A percentile compares a stretch with the other conserved stretches of the same genome.
Conservation (phyloP, 169 alveolate species). For the Plasmodium cynomolgi region DNA sequence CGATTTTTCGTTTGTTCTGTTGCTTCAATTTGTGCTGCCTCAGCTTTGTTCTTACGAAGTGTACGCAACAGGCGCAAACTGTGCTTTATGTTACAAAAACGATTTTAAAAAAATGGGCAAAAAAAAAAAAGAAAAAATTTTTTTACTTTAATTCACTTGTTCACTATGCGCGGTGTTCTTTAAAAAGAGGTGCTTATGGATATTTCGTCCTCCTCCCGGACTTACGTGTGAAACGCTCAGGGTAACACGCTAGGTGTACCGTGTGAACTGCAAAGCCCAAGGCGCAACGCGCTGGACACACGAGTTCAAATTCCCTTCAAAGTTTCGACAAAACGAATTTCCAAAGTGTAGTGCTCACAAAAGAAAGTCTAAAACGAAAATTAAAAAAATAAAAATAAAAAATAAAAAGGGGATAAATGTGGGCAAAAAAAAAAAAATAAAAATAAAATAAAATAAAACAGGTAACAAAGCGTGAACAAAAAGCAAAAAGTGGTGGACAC, state of each 20-base stretch:
- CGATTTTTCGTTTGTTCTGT: not conserved
- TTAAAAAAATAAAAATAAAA: not conserved
- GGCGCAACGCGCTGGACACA: not conserved
- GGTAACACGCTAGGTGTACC: not conserved
- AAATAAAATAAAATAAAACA: not conserved
- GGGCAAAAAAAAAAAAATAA: not conserved
- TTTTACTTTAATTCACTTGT: not conserved
- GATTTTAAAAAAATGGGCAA: not conserved
- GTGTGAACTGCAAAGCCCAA: not conserved
- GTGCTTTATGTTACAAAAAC: not conserved
- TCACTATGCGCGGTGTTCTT: not conserved
- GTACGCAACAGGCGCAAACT: not conserved
- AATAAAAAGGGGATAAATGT: not conserved
- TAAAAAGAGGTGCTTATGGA: not conserved
- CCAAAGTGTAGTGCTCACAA: not conserved
- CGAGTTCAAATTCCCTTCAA: not conserved
- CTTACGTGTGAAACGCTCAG: not conserved
- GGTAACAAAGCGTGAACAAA: not conserved
- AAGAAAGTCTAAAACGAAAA: not conserved
- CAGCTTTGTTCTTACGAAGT: not conserved
- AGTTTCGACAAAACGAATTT: not conserved
- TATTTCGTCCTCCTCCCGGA: not conserved
- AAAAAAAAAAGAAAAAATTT: not conserved
- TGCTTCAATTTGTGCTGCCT: not conserved
- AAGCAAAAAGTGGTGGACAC: not conserved